Evolutionary conservation across 1,284 basidiomycete species (phyloP).

Genomic region (Meripilus lineatus): DNA sequence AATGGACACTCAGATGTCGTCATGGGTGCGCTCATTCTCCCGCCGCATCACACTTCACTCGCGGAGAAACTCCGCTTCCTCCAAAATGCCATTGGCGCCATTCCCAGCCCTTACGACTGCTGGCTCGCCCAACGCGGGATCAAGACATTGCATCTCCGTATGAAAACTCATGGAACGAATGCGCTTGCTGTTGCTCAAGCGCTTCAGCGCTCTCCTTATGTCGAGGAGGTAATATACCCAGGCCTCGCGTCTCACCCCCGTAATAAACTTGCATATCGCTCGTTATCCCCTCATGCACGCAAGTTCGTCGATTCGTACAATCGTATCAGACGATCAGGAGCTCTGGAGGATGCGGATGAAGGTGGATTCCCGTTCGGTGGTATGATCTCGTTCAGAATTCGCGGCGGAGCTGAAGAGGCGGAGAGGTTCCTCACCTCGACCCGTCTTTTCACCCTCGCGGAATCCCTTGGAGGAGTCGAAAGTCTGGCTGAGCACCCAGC

Average conservation of each 20-base stretch:
- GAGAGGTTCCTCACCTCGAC: constrained; percentile 69
- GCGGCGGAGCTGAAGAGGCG: constrained; percentile 49
- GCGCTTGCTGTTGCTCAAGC: constrained; percentile 74
- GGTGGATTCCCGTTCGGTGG: constrained; percentile 80
- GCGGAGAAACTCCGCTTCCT: constrained; percentile 73
- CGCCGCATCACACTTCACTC: constrained; percentile 46
- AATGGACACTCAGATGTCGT: constrained; percentile 93
- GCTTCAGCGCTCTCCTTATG: constrained; percentile 51
- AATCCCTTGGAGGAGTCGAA: constrained; percentile 91
- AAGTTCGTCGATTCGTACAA: constrained; percentile 53
- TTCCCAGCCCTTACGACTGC: constrained; percentile 85
- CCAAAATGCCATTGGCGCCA: constrained; percentile 88
- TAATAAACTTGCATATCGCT: constrained; percentile 60
- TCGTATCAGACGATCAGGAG: constrained; percentile 17
- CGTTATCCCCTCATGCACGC: constrained; percentile 64
- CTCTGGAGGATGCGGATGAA: constrained; percentile 24
- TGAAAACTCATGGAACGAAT: constrained; percentile 84
- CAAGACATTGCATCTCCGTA: constrained; percentile 87
- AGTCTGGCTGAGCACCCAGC: constrained; percentile 82
- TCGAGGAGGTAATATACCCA: constrained; percentile 84
- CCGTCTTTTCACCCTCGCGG: constrained; percentile 80
- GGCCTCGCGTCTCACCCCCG: constrained; percentile 63
- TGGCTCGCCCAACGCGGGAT: constrained; percentile 90
- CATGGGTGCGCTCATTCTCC: constrained; percentile 80
- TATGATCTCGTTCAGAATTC: constrained; percentile 77